Conservation (phyloP, 2,329 filamentous ascomycete species). For the Colletotrichum camelliae region DNA sequence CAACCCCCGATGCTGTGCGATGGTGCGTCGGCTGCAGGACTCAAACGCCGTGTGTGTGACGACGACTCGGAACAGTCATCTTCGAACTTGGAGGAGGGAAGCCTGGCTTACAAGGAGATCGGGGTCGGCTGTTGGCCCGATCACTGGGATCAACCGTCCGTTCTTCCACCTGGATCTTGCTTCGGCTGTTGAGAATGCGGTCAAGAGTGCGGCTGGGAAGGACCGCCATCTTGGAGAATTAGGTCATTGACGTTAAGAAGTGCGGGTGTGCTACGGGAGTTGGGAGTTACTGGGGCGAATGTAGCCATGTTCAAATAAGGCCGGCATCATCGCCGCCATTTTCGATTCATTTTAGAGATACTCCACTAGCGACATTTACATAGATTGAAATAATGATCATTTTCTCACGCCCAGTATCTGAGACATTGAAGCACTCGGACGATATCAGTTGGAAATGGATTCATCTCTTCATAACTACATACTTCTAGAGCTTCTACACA, state of each 20-base stretch:
- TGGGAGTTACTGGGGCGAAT: background rate
- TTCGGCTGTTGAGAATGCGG: slow-evolving; percentile 44
- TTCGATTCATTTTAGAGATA: background rate
- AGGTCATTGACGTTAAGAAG: background rate
- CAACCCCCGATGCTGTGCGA: background rate
- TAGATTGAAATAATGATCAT: background rate
- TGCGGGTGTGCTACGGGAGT: background rate
- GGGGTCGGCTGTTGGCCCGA: slow-evolving; percentile 13
- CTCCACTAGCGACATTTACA: background rate
- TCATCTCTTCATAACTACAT: background rate
- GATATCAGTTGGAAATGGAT: accelerated
- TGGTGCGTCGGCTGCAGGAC: accelerated
- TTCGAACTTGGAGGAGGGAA: background rate
- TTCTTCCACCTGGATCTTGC: slow-evolving; percentile 53
- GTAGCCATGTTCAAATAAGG: too few species aligned
- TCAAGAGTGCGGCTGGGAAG: slow-evolving; percentile 12
- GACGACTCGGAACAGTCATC: background rate
- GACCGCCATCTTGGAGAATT: background rate
- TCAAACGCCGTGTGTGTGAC: background rate
- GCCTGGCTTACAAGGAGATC: background rate
- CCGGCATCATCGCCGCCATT: background rate
- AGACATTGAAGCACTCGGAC: background rate
- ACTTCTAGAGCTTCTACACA: background rate
- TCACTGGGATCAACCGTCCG: slow-evolving; percentile 48
- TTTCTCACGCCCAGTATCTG: background rate